These are phyloP conservation scores for Teratosphaeria zuluensis DNA, from an alignment of 2,329 filamentous ascomycete genomes.

Conservation along the genomic window DNA sequence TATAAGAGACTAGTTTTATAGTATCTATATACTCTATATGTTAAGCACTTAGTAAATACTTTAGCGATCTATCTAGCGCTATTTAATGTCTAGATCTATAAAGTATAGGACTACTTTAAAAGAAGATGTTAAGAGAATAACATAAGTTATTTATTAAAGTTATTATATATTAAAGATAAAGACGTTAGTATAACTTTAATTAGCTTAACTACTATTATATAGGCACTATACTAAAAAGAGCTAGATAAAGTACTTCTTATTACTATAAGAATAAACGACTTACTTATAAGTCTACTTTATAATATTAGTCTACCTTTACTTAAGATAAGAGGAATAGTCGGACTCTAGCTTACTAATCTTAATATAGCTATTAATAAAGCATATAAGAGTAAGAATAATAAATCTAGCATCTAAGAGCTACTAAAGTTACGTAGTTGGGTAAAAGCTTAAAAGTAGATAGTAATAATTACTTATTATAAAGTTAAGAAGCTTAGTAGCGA, in stretches of 20 bases:
- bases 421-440: neutral
- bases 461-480: neutral
- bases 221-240: slow-evolving; percentile 27
- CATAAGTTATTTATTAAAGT: neutral
- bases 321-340: slow-evolving; percentile 62
- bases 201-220: neutral
- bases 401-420: neutral
- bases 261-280: slow-evolving; percentile 57
- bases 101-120: slow-evolving; percentile 53
- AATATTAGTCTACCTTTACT: slow-evolving; percentile 58
- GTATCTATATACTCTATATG: slow-evolving; percentile 57
- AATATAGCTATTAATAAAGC: slow-evolving; percentile 1
- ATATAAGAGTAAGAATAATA: neutral
- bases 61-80: slow-evolving; percentile 74
- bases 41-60: slow-evolving; percentile 52
- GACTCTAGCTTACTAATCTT: slow-evolving; percentile 66
- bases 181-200: neutral
- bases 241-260: slow-evolving; percentile 53
- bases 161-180: neutral
- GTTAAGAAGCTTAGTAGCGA: neutral
- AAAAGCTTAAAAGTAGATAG: neutral
- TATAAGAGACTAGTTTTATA: slow-evolving; percentile 71
- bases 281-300: slow-evolving; percentile 62
- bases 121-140: slow-evolving; percentile 23
- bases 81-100: slow-evolving; percentile 72